A percentile compares a stretch with the other conserved stretches of the same genome.
These are phyloP conservation scores for Fusarium sp. DNA, from an alignment of 2,329 filamentous ascomycete species.

Conservation along the genomic window DNA sequence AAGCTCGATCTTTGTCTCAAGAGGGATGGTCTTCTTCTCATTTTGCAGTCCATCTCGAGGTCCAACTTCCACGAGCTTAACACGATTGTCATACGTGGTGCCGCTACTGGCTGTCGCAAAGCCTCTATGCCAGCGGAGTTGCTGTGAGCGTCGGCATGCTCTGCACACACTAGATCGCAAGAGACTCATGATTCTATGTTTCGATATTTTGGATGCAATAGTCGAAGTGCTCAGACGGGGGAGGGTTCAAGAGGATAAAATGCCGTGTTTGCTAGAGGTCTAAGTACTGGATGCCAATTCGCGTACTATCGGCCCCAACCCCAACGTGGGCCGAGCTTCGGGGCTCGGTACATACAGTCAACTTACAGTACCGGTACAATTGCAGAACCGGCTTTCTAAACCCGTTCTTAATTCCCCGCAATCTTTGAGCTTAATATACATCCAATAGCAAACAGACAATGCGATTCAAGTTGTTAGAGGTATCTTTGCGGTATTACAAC, in stretches of 20 bases:
- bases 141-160: slow-evolving; percentile 53
- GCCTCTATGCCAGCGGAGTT: slow-evolving; percentile 49
- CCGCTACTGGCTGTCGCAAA: slow-evolving; percentile 55
- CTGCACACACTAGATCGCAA: slow-evolving; percentile 55
- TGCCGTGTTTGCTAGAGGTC: slow-evolving; percentile 22
- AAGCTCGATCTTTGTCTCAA: slow-evolving; percentile 80
- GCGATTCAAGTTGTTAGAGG: slow-evolving; percentile 7
- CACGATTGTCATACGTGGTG: slow-evolving; percentile 55
- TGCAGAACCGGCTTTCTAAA: slow-evolving; percentile 9
- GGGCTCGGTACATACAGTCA: slow-evolving; percentile 9
- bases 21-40: slow-evolving; percentile 77
- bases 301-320: slow-evolving; percentile 49
- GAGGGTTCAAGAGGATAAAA: slow-evolving; percentile 18
- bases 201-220: slow-evolving; percentile 1
- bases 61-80: slow-evolving; percentile 83
- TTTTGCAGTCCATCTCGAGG: slow-evolving; percentile 90
- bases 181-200: slow-evolving; percentile 48
- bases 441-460: neutral
- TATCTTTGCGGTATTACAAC: slow-evolving; percentile 35
- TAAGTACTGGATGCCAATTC: slow-evolving; percentile 32
- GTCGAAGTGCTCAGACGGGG: slow-evolving; percentile 12
- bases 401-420: slow-evolving; percentile 25
- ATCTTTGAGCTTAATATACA: neutral
- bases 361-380: slow-evolving; percentile 14
- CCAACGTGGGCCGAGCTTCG: slow-evolving; percentile 41